Evolutionary conservation across 2,329 filamentous ascomycete genomes (phyloP).

Genomic region (Venturiaceae sp.): DNA sequence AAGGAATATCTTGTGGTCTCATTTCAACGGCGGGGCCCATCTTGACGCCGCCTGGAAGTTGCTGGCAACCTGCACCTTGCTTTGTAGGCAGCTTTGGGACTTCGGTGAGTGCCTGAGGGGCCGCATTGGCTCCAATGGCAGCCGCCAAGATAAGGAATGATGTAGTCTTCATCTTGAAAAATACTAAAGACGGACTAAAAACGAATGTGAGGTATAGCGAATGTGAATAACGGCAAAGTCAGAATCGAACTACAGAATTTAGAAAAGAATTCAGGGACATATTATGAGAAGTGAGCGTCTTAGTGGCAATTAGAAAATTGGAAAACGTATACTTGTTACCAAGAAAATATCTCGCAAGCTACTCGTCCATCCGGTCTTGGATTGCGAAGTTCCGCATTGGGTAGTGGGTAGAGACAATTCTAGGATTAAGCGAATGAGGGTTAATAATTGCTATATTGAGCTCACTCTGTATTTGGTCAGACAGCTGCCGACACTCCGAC

Average conservation of each 20-base stretch:
- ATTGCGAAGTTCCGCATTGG: neutral
- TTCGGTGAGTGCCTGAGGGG: neutral
- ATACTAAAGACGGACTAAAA: neutral
- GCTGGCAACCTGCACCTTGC: neutral
- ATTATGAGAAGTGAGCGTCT: no score
- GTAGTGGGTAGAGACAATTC: neutral
- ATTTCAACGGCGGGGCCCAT: neutral
- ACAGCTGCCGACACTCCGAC: neutral
- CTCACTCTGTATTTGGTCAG: neutral
- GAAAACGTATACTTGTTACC: neutral
- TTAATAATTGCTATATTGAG: neutral
- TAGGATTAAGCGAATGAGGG: neutral
- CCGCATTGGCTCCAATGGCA: neutral
- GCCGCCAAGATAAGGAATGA: neutral
- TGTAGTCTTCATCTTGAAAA: neutral
- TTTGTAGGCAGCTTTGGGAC: neutral
- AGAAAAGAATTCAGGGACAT: neutral
- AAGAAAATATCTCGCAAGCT: neutral
- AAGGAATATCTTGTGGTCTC: slow-evolving; percentile 3
- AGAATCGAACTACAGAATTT: neutral
- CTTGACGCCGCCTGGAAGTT: neutral
- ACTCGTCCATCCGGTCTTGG: neutral
- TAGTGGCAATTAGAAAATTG: no score
- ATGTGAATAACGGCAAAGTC: neutral
- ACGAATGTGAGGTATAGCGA: neutral